These are phyloP conservation scores for Eimeria praecox DNA, from an alignment of 169 alveolate species.

Conservation along the genomic window DNA sequence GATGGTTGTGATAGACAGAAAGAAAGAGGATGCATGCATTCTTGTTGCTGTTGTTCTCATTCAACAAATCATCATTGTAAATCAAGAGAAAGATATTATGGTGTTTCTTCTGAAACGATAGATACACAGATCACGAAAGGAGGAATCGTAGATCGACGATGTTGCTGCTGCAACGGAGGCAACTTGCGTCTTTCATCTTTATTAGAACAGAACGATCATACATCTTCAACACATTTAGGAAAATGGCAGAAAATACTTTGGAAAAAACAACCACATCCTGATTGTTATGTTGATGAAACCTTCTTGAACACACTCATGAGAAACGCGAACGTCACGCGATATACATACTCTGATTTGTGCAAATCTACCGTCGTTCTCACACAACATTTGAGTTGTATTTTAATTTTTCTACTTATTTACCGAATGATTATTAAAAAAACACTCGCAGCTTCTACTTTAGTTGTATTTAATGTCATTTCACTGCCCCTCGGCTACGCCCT, in stretches of 20 bases:
- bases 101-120: background rate
- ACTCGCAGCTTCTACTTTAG: background rate
- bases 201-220: background rate
- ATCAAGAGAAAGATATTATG: background rate
- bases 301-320: constrained; percentile 39
- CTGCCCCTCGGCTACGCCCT: constrained; percentile 57
- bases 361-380: constrained; percentile 59
- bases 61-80: background rate
- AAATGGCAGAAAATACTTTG: constrained; percentile 72
- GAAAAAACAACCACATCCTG: constrained; percentile 67
- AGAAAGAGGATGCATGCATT: background rate
- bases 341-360: constrained; percentile 56
- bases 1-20: too few species aligned
- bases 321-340: constrained; percentile 37
- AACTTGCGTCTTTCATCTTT: background rate
- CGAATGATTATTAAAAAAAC: background rate
- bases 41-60: background rate
- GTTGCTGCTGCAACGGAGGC: background rate
- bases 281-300: constrained; percentile 69
- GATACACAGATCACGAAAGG: background rate
- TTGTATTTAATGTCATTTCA: constrained; percentile 11
- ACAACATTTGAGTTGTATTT: constrained; percentile 56
- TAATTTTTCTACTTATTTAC: constrained; percentile 47
- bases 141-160: background rate
- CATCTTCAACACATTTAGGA: background rate